These are phyloP conservation scores for Talaromyces borbonicus DNA, from an alignment of 495 filamentous ascomycete species.

Conservation along the genomic window DNA sequence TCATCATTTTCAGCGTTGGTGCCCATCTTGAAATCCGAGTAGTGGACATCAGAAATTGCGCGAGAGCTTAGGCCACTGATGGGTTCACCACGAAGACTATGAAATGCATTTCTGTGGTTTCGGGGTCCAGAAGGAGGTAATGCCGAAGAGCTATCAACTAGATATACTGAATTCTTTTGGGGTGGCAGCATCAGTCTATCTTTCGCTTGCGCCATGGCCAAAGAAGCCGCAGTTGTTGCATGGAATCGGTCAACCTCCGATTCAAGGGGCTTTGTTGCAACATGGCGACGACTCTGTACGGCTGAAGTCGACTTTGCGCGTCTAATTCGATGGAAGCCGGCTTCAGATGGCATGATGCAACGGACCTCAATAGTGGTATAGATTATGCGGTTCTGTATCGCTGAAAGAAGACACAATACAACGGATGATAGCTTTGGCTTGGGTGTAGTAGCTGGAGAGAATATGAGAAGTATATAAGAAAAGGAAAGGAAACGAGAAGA, in stretches of 20 bases:
- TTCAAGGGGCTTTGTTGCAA: constrained; percentile 33
- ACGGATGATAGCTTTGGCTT: neutral
- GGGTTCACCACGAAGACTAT: constrained; percentile 9
- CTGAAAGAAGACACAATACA: constrained; percentile 4
- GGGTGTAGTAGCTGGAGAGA: neutral
- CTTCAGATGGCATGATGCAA: constrained; percentile 21
- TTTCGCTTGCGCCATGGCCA: constrained; percentile 52
- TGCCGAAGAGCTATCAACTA: constrained; percentile 17
- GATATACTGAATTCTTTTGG: constrained; percentile 20
- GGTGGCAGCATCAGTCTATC: constrained; percentile 28
- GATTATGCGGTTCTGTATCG: neutral
- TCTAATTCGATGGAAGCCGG: constrained; percentile 35
- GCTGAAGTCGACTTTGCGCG: constrained; percentile 57
- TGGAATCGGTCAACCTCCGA: constrained; percentile 47
- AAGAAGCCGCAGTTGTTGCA: constrained; percentile 57
- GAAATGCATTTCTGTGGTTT: constrained; percentile 14
- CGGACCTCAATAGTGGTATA: neutral
- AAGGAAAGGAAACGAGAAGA: neutral
- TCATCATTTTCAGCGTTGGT: neutral
- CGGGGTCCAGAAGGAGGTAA: constrained; percentile 31
- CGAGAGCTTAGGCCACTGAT: constrained; percentile 7
- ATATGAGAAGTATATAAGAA: neutral
- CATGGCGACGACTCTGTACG: constrained; percentile 28
- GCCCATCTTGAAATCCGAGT: neutral
- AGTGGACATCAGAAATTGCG: neutral